Evolutionary conservation across 2,329 filamentous ascomycete genomes (phyloP).

Genomic region (Fusarium citri): DNA sequence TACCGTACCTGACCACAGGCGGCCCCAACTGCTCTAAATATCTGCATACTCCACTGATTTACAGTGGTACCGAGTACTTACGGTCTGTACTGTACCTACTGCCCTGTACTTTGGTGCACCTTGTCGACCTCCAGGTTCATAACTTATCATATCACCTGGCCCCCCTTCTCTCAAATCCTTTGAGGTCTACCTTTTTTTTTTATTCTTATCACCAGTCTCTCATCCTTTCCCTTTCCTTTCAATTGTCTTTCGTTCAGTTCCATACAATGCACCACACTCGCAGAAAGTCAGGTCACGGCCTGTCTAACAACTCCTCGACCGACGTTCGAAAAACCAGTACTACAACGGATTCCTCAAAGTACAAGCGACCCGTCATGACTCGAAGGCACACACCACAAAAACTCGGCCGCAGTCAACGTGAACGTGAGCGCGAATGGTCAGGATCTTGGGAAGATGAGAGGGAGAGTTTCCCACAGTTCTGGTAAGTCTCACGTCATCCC

Average conservation of each 20-base stretch:
- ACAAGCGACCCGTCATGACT: slow-evolving; percentile 60
- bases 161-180: slow-evolving; percentile 32
- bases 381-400: slow-evolving; percentile 62
- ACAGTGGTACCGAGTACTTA: slow-evolving; percentile 38
- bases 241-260: slow-evolving; percentile 12
- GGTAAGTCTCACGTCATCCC: slow-evolving; percentile 60
- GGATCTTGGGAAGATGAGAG: slow-evolving; percentile 68
- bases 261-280: slow-evolving; percentile 66
- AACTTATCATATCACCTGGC: slow-evolving; percentile 38
- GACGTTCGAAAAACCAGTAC: slow-evolving; percentile 65
- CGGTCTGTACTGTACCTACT: slow-evolving; percentile 30
- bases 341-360: slow-evolving; percentile 59
- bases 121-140: slow-evolving; percentile 29
- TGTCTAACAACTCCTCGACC: slow-evolving; percentile 64
- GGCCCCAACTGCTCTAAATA: slow-evolving; percentile 37
- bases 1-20: slow-evolving; percentile 22
- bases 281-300: slow-evolving; percentile 66
- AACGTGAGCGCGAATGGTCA: slow-evolving; percentile 63
- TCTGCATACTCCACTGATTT: slow-evolving; percentile 36
- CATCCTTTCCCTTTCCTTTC: slow-evolving; percentile 8
- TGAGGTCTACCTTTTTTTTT: slow-evolving; percentile 26
- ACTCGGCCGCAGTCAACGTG: slow-evolving; percentile 62
- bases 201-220: slow-evolving; percentile 17
- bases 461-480: slow-evolving; percentile 74
- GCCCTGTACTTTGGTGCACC: slow-evolving; percentile 3